Conservation (phyloP, 2,329 filamentous ascomycete genomes). For the Graphilbum ipis-grandicollis region DNA sequence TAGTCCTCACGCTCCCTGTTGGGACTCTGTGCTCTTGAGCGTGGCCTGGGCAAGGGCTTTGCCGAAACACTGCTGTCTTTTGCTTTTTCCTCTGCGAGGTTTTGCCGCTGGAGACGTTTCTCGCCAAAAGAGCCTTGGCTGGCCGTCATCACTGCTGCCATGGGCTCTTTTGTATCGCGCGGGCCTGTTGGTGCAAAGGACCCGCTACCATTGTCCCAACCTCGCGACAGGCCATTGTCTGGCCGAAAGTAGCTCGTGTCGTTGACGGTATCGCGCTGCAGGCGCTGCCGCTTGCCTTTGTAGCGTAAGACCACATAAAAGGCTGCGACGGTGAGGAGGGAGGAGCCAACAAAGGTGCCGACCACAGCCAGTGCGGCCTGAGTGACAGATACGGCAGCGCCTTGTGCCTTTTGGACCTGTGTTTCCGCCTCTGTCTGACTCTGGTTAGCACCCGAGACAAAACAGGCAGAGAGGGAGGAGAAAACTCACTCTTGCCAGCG, state of each 20-base stretch:
- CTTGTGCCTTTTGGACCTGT: constrained; percentile 18
- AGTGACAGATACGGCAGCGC: constrained; percentile 21
- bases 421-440: constrained; percentile 14
- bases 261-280: constrained; percentile 3
- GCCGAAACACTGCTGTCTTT: too few relatives aligned
- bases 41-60: too few relatives aligned
- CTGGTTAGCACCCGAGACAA: not conserved
- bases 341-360: constrained; percentile 22
- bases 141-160: too few relatives aligned
- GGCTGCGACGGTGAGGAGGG: constrained; percentile 19
- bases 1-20: too few relatives aligned
- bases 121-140: too few relatives aligned
- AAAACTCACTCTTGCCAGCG: constrained; percentile 13
- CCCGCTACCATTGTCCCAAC: not conserved
- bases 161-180: too few relatives aligned
- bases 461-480: not conserved
- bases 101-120: too few relatives aligned
- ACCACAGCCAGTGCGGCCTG: constrained; percentile 24
- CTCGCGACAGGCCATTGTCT: not conserved
- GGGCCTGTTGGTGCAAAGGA: too few relatives aligned
- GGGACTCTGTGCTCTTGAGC: too few relatives aligned
- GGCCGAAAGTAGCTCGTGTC: constrained; percentile 10
- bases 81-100: too few relatives aligned
- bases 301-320: constrained; percentile 19
- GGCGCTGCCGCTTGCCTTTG: constrained; percentile 10